These are phyloP conservation scores for Psidium friedrichsthalianum DNA, from an alignment of 345 rosid genomes.

Conservation along the genomic window DNA sequence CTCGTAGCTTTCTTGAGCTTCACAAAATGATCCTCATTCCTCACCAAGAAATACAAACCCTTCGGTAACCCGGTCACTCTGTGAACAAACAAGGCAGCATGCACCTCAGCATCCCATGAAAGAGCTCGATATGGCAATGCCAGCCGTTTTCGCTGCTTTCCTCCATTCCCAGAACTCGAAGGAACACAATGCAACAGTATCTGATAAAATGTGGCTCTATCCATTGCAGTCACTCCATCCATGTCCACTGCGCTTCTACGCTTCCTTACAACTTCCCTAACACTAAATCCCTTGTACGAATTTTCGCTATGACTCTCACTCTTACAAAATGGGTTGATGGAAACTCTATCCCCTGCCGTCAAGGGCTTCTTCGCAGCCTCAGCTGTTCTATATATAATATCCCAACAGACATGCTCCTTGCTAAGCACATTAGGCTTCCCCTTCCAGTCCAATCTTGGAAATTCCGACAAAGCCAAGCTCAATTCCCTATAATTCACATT, in stretches of 20 bases:
- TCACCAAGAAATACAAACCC: conserved; percentile 76
- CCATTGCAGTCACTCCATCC: conserved; percentile 61
- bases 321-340: conserved; percentile 26
- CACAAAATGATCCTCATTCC: conserved; percentile 70
- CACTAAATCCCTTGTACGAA: conserved; percentile 35
- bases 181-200: conserved; percentile 83
- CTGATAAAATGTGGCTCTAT: conserved; percentile 62
- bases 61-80: conserved; percentile 57
- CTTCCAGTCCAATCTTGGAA: conserved; percentile 46
- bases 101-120: conserved; percentile 86
- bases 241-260: conserved; percentile 90
- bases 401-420: conserved; percentile 78
- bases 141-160: conserved; percentile 41
- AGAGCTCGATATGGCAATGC: conserved; percentile 70
- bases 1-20: conserved; percentile 42
- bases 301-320: conserved; percentile 34
- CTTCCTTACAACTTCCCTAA: conserved; percentile 59
- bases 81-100: conserved; percentile 78
- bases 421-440: conserved; percentile 65
- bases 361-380: conserved; percentile 59
- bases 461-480: conserved; percentile 22
- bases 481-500: conserved; percentile 35
- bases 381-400: conserved; percentile 60
- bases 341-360: conserved; percentile 6
- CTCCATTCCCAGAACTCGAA: conserved; percentile 39